These are phyloP conservation scores for Prunus campanulata DNA, from an alignment of 306 rosid species.

Conservation along the genomic window DNA sequence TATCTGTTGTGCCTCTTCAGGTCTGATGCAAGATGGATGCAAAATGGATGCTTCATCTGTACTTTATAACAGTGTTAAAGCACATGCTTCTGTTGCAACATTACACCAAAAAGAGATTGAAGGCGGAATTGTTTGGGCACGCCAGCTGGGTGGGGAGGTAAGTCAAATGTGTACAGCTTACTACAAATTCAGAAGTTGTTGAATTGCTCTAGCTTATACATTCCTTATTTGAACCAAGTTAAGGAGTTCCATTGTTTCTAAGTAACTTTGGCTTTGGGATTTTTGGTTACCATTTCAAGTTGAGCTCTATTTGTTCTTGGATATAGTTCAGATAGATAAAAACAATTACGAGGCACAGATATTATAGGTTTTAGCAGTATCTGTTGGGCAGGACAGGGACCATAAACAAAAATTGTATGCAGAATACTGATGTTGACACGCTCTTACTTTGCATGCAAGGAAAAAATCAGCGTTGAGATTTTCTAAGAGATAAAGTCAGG, in stretches of 20 bases:
- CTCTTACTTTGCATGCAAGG: neutral
- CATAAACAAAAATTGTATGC: neutral
- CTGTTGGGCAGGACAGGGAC: neutral
- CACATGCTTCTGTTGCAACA: constrained; percentile 70
- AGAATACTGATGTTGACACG: neutral
- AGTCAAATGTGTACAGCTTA: constrained; percentile 8
- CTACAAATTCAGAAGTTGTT: neutral
- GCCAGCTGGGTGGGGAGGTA: constrained; percentile 98
- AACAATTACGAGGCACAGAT: neutral
- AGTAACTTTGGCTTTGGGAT: neutral
- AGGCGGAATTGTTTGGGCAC: constrained; percentile 84
- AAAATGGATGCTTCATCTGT: constrained; percentile 81
- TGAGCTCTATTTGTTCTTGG: neutral
- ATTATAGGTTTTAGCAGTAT: neutral
- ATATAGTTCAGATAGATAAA: neutral
- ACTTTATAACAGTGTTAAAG: constrained; percentile 78
- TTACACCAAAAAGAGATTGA: constrained; percentile 68
- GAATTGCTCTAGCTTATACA: neutral
- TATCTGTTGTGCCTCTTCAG: constrained; percentile 39
- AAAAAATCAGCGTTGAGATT: neutral
- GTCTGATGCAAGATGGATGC: constrained; percentile 91
- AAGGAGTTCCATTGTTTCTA: neutral
- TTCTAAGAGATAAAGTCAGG: neutral
- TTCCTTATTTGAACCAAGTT: neutral
- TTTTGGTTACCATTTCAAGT: neutral